Base-by-base conservation (phyloP, 768 basidiomycete genomes). In the Pulveroboletus sp. region DNA sequence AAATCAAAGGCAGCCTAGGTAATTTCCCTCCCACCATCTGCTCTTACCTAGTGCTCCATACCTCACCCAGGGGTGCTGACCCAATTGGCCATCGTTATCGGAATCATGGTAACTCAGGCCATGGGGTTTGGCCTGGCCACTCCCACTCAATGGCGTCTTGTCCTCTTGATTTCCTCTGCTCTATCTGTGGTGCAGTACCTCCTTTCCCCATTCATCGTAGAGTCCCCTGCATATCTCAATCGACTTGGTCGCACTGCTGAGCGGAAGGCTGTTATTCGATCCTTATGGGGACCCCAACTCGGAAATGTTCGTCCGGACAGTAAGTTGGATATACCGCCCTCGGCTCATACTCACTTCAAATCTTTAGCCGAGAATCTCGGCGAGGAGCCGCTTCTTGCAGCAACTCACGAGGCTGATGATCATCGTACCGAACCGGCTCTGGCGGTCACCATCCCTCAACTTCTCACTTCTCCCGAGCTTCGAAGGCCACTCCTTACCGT, bases 41-140 rank as follows among this genome's bases (percentile, higher is more conserved):
- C 43, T 42, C 29, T 23, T 39, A 7, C 34, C 16, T 17, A 37
- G 20, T 7, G 6, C 49, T 40, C 26, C 39, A 49, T 45, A 23
- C 13, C 14, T 17, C 4, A 17, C 43, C 17, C 51, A 89, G 88
- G 88, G 19, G 85, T 92, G 23, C 73, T 93, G 24, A 89, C 86
- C 1, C 91, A 93, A 57, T 70, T 93, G 23, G 82, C 79, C 32
- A 86, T 95, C 59, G 90, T 95, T 29, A 68, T 90, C 45, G 90
- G 90, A 24, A 86, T 96, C 55, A 84, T 95, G 76, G 64, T 82
- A n/a, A 88, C 93, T 1, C 94, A 98, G 62, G 68, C 75, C 5
- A 72, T 90, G 52, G 92, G 91, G 4, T 73, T 93, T 31, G 65
- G 71, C 45, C 74, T 89, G 41, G 85, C 90, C 14, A 82, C 82